Conservation (phyloP, 225 moss, liverwort and hornwort species). For the Marchantia paleacea region DNA sequence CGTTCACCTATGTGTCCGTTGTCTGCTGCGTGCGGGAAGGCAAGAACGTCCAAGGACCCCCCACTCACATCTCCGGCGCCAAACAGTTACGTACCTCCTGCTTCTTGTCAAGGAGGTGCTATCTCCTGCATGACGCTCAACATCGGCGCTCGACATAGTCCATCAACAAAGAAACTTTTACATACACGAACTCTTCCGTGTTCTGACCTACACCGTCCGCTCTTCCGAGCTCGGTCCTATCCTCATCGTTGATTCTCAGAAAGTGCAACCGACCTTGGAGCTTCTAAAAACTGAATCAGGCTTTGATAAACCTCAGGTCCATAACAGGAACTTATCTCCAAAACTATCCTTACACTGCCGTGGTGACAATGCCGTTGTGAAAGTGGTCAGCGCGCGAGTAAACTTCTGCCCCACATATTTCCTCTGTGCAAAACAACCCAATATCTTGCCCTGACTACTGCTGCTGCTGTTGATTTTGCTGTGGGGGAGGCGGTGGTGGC, state of each 20-base stretch:
- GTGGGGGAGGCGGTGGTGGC: slow-evolving; percentile 64
- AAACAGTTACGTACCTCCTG: not conserved
- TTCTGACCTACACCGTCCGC: not conserved
- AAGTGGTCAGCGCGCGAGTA: not conserved
- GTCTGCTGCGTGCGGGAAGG: not conserved
- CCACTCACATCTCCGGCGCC: not conserved
- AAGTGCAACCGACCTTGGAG: not conserved
- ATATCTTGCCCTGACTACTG: slow-evolving; percentile 7
- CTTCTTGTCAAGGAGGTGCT: not conserved
- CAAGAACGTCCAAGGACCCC: not conserved
- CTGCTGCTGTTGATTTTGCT: slow-evolving; percentile 56
- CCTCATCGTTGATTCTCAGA: not conserved
- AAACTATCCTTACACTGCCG: not conserved
- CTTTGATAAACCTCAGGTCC: not conserved
- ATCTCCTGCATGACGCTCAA: not conserved
- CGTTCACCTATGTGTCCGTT: not conserved
- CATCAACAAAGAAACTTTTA: not conserved
- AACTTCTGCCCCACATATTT: not conserved
- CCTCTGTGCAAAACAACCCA: not conserved
- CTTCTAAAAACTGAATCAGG: not conserved
- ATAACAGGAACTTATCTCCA: no score
- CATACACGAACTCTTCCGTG: not conserved
- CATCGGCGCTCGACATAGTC: not conserved
- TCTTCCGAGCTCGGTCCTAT: not conserved
- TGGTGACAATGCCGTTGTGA: not conserved